Evolutionary conservation across 2,329 filamentous ascomycete genomes (phyloP), one percentile per base, ranked within the genome.

Genomic region (Botrytis tulipae): DNA sequence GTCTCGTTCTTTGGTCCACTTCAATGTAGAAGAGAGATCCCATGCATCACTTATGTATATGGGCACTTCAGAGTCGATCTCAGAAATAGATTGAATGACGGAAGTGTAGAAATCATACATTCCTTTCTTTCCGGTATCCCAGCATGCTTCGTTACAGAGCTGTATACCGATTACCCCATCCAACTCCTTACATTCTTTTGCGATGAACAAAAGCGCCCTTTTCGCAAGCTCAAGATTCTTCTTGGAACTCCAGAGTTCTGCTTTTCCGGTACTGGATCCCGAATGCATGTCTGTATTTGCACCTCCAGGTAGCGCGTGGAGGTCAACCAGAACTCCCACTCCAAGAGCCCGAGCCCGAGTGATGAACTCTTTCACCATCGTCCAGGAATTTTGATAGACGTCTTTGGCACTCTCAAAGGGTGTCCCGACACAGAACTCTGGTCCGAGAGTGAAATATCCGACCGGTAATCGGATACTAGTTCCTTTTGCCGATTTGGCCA

Each of bases 401-500:
- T 81, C 77, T 10, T 82, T 80, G 14, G 83, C 80, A 32, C 75
- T 77, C 44, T 85, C 84, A 79, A 90, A 90, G 0, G 85, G 84
- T 1, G 87, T 89, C 3, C 82, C 82, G 18, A 81, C 77, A 74
- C 85, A 87, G 77, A 86, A 89, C 1, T 82, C 78, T 0, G 84
- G 83, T 0, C 86, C 87, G 8, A 90, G 83, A 6, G 85, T 87
- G 78, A 86, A 90, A 79, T 88, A 89, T 4, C 88, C 88, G 70
- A 91, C 86, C 0, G 88, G 88, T 29, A 91, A 79, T n/a, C 88
- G 84, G 60, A 90, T 84, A 25, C 86, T 86, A 6, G 87, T 90
- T 76, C 87, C 87, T 70, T 84, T 85, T 3, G 86, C 87, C 40
- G 84, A 81, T 25, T 85, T 83, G 9, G 82, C 82, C 37, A 90